Evolutionary conservation across 1,284 basidiomycete genomes (phyloP), one percentile per base, ranked within the genome.

Genomic region (Coniferiporia sulphurascens): DNA sequence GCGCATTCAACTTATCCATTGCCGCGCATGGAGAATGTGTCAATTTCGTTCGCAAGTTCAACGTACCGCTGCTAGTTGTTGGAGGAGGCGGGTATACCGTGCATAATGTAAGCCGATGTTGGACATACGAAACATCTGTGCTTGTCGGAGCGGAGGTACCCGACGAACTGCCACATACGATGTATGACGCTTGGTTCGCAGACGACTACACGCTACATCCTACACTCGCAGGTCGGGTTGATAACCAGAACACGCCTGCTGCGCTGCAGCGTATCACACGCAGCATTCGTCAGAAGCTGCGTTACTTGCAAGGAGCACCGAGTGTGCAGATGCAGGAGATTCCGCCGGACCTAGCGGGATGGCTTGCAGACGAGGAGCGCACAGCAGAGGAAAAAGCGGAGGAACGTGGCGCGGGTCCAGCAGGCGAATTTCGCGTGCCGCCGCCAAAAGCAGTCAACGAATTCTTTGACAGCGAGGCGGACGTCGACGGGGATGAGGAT

Each of bases 11-110:
- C 69, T 80, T 99, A 10, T 95, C 92, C n/a, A 98, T 98, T 64
- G 91, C 93, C n/a, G 96, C 95, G 0, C 96, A 99, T 68, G 96
- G 96, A 38, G 95, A 98, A 74, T 98, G 96, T 71, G 95, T 99
- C 12, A 89, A 95, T 67, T 98, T 95, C 72, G 93, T 98, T 61
- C 89, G 95, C 67, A 89, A 89, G 58, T 98, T 93, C 75, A 87
- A 88, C 61, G 82, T 98, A 0, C 96, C 96, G 0, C 76, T 98
- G 4, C 79, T 99, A 15, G 90, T 97, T 6, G 73, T 99, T 1
- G 96, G 96, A 17, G 96, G 96, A 1, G 96, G 96, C 1, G 96
- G 96, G 0, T 99, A 99, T 71, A 95, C 91, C 1, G 91, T 95
- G 67, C 92, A 93, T 70, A 97, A 96, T 67, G 96, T 99, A 58